These are phyloP conservation scores for Pichia californica DNA, from an alignment of 805 yeast genomes.

Conservation along the genomic window DNA sequence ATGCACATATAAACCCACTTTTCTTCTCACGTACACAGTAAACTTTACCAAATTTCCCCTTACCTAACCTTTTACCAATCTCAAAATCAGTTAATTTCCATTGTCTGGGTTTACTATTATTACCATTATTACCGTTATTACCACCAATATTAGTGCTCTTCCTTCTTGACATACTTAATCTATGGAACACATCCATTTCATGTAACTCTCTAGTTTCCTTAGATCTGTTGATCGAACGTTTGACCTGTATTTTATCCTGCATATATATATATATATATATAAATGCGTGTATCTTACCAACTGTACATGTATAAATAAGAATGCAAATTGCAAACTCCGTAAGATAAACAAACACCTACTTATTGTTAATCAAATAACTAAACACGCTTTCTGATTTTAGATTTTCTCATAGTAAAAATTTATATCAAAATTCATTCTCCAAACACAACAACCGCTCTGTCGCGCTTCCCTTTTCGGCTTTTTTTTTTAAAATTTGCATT, in stretches of 20 bases:
- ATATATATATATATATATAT: no score
- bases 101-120: background rate
- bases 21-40: constrained; percentile 76
- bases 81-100: constrained; percentile 57
- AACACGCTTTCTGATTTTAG: no score
- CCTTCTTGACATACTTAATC: constrained; percentile 10
- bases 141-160: background rate
- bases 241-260: background rate
- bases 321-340: no score
- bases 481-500: background rate
- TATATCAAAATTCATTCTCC: background rate
- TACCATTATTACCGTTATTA: background rate
- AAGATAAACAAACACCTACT: no score
- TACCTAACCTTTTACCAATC: constrained; percentile 80
- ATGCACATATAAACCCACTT: constrained; percentile 78
- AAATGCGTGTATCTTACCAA: no score
- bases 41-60: constrained; percentile 90
- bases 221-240: background rate
- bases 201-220: no score
- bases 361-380: no score
- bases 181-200: constrained; percentile 10
- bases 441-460: background rate
- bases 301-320: no score
- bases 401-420: no score
- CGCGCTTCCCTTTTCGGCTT: background rate